Conservation (phyloP, 2,329 filamentous ascomycete species). For the Leptographium lundbergii region DNA sequence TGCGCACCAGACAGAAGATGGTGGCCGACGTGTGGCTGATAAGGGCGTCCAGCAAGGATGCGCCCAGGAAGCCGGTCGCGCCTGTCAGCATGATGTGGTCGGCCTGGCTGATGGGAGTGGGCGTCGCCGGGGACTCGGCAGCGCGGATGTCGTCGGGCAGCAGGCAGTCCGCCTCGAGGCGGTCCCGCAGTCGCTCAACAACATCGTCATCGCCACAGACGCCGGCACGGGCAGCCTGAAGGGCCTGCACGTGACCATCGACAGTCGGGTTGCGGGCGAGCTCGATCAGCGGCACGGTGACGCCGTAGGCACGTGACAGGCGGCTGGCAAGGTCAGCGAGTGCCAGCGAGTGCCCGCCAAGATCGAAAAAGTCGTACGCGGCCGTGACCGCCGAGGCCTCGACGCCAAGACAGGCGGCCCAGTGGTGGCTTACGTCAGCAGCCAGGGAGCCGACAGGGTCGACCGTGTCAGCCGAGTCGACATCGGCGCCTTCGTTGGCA, state of each 20-base stretch:
- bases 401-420: slow-evolving; percentile 59
- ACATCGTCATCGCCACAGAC: slow-evolving; percentile 32
- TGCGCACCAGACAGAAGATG: slow-evolving; percentile 54
- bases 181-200: slow-evolving; percentile 1
- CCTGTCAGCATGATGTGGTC: slow-evolving; percentile 61
- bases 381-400: slow-evolving; percentile 48
- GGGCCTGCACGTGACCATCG: slow-evolving; percentile 57
- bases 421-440: slow-evolving; percentile 56
- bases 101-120: slow-evolving; percentile 40
- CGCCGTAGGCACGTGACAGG: slow-evolving; percentile 56
- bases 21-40: slow-evolving; percentile 55
- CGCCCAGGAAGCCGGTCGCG: slow-evolving; percentile 64
- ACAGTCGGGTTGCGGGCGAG: slow-evolving; percentile 62
- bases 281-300: slow-evolving; percentile 57
- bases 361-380: slow-evolving; percentile 68
- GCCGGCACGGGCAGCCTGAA: slow-evolving; percentile 58
- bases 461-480: slow-evolving; percentile 9
- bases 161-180: slow-evolving; percentile 25
- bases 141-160: slow-evolving; percentile 54
- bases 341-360: slow-evolving; percentile 66
- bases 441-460: slow-evolving; percentile 40
- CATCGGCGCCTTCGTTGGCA: slow-evolving; percentile 17
- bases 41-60: slow-evolving; percentile 58
- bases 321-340: slow-evolving; percentile 66
- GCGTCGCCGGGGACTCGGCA: background rate